Percentiles rank a stretch among this genome's conserved stretches.
These are phyloP conservation scores for Solanum sejunctum DNA, from an alignment of 257 asterid species.

Conservation along the genomic window DNA sequence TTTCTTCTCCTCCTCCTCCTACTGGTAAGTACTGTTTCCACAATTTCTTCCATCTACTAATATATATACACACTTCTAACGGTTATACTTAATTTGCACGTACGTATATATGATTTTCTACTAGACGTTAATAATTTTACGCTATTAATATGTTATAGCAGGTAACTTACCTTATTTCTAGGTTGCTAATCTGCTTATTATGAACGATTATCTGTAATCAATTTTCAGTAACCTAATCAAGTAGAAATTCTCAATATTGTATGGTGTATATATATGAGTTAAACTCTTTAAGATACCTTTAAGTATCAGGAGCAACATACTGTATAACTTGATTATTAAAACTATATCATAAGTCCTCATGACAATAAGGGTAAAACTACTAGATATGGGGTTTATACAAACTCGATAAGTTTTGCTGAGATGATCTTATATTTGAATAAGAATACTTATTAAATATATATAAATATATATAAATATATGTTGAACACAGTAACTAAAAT, in stretches of 20 bases:
- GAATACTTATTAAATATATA: not conserved
- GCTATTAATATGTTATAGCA: no score
- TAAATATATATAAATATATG: no score
- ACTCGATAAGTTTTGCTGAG: not conserved
- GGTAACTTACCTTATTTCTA: not conserved
- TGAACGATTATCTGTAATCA: not conserved
- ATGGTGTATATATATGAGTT: not conserved
- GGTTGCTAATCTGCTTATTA: not conserved
- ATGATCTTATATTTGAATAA: not conserved
- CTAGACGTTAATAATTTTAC: no score
- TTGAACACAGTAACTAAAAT: no score
- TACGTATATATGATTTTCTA: no score
- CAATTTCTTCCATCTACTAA: no score
- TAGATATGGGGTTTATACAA: not conserved
- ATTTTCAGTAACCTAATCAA: not conserved
- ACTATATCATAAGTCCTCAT: not conserved
- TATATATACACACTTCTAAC: no score
- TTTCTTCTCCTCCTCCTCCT: constrained; percentile 31
- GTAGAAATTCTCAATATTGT: not conserved
- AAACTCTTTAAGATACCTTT: not conserved
- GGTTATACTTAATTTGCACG: no score
- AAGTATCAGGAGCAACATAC: not conserved
- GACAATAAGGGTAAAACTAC: not conserved
- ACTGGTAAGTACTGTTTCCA: constrained; percentile 25
- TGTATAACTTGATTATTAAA: not conserved